Percentiles rank a stretch among this genome's conserved stretches.
These are phyloP conservation scores for Byssothecium circinans DNA, from an alignment of 2,329 filamentous ascomycete species.

Conservation along the genomic window DNA sequence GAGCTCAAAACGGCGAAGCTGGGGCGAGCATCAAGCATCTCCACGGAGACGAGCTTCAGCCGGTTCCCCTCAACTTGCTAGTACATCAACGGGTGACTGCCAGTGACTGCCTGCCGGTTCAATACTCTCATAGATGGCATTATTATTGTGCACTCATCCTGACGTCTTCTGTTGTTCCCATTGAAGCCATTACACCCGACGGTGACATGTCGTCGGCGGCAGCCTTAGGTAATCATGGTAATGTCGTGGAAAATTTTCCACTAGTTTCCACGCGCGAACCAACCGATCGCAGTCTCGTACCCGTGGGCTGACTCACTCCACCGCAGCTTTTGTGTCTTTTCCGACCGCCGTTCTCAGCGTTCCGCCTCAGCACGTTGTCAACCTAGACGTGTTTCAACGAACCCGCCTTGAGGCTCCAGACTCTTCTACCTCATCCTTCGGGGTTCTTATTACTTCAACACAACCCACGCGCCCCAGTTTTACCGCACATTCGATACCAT, in stretches of 20 bases:
- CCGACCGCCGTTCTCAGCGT: too few relatives aligned
- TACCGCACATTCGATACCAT: constrained; percentile 5
- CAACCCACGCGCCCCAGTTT: constrained; percentile 11
- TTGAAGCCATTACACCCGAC: neutral
- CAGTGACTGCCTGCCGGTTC: constrained; percentile 6
- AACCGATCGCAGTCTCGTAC: constrained; percentile 7
- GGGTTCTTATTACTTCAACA: constrained; percentile 18
- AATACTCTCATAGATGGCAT: constrained; percentile 8
- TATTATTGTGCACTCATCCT: constrained; percentile 11
- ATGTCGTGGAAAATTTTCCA: constrained; percentile 32
- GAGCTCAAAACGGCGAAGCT: too few relatives aligned
- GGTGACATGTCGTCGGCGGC: neutral
- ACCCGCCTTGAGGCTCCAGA: constrained; percentile 36
- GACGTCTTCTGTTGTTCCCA: constrained; percentile 8
- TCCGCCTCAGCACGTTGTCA: too few relatives aligned
- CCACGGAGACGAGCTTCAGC: constrained; percentile 38
- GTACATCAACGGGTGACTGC: neutral
- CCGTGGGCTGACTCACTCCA: constrained; percentile 25
- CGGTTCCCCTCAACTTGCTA: too few relatives aligned
- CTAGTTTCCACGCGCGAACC: constrained; percentile 19
- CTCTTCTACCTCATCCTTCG: constrained; percentile 15
- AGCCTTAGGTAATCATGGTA: constrained; percentile 26
- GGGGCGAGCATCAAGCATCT: too few relatives aligned
- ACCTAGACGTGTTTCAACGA: too few relatives aligned
- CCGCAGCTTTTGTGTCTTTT: constrained; percentile 16